Base-by-base conservation (phyloP, 257 asterid genomes). In the Forsythia viridissima region DNA sequence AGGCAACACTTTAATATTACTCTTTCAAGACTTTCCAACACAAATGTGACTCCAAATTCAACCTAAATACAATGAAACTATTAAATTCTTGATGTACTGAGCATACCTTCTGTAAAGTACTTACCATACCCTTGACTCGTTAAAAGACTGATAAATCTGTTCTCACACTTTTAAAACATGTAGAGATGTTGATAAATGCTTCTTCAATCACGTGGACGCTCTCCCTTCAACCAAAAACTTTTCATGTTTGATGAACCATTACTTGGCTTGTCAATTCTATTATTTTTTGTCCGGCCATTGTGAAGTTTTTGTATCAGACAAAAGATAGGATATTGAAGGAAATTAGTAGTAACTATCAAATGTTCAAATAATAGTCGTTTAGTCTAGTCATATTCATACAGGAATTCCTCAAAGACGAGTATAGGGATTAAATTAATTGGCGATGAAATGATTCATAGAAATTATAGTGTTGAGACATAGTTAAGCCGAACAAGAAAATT, bases 301-400 rank as follows among this genome's bases (percentile, higher is more conserved):
- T n/a, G 67, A 21, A n/a, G 34, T 59, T n/a, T 20, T 21, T 20
- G 18, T 55, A 59, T 59, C 36, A 59, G 67, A 70, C n/a, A 40
- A 66, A 76, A 36, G 69, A n/a, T 21, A 34, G 39, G 57, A n/a
- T 9, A 30, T 7, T 57, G 66, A 72, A 34, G 69, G 74, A 24
- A 46, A 57, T 44, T 71, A 44, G 73, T 37, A 5, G 77, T 63
- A 41, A 63, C 40, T 59, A 68, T 41, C 57, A 57, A 18, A 48
- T 72, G 76, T 66, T 41, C 78, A 65, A 63, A 57, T 51, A 81
- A 61, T 61, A 18, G 63, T 72, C 42, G 2, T 24, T 73, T 51
- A n/a, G 2, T 10, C 16, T 48, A 52, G 78, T 65, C 57, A 57
- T 75, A 39, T 51, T 80, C 37, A 16, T 57, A 16, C 43, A 52